Evolutionary conservation across 257 asterid genomes (phyloP).

Genomic region (Voacanga thouarsii): DNA sequence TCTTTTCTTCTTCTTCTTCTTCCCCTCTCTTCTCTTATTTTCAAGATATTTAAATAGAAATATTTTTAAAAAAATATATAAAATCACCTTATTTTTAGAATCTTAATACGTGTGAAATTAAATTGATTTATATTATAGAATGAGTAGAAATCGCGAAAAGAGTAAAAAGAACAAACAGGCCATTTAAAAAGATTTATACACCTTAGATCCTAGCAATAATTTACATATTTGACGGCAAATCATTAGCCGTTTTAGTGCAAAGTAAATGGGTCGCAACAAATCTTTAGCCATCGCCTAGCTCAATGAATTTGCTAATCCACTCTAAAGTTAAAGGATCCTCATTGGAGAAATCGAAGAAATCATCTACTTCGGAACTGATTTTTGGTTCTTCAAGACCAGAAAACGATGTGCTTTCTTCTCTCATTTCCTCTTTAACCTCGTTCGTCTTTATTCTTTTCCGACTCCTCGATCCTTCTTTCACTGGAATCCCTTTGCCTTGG

Average conservation of each 20-base stretch:
- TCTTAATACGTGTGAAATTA: too few relatives aligned
- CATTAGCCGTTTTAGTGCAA: background rate
- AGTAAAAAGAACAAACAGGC: too few relatives aligned
- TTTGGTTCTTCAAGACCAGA: slow-evolving; percentile 21
- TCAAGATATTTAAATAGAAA: too few relatives aligned
- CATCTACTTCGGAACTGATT: slow-evolving; percentile 31
- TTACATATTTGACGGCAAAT: background rate
- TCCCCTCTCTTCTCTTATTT: too few relatives aligned
- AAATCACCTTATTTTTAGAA: too few relatives aligned
- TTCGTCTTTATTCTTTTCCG: slow-evolving; percentile 15
- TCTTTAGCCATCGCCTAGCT: slow-evolving; percentile 10
- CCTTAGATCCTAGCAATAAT: background rate
- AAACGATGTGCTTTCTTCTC: slow-evolving; percentile 15
- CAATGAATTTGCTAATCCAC: slow-evolving; percentile 47
- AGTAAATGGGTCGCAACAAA: background rate
- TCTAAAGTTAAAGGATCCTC: slow-evolving; percentile 55
- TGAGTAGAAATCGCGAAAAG: too few relatives aligned
- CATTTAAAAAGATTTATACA: background rate
- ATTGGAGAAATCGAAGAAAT: slow-evolving; percentile 58
- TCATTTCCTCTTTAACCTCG: slow-evolving; percentile 16
- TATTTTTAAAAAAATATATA: too few relatives aligned
- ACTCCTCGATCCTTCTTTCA: slow-evolving; percentile 22
- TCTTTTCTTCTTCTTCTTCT: too few relatives aligned
- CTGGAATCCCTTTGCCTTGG: slow-evolving; percentile 29
- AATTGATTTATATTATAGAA: too few relatives aligned